Percentiles rank a stretch among this genome's conserved stretches.
Conservation (phyloP, 1,284 basidiomycete species). For the Ceratobasidium sp. region DNA sequence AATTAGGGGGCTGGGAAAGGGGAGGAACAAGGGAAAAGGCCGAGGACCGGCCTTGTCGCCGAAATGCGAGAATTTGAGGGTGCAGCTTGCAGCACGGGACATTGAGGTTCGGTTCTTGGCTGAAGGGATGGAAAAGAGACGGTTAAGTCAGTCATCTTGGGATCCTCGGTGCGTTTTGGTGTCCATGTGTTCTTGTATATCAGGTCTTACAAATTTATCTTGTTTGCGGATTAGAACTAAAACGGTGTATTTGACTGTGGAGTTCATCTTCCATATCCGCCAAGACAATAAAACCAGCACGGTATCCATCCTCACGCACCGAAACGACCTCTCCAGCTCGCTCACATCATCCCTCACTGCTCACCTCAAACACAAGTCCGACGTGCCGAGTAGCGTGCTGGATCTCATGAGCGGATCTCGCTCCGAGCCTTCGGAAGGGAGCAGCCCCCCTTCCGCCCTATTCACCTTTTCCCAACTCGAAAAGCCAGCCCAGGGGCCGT, state of each 20-base stretch:
- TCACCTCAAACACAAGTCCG: conserved; percentile 33
- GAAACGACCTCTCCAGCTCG: conserved; percentile 59
- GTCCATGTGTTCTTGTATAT: conserved; percentile 14
- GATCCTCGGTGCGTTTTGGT: conserved; percentile 69
- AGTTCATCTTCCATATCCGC: conserved; percentile 67
- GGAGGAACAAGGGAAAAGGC: conserved; percentile 43
- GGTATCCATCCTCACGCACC: conserved; percentile 65
- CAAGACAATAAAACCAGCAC: conserved; percentile 51
- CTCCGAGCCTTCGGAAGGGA: conserved; percentile 41
- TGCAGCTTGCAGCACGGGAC: conserved; percentile 67
- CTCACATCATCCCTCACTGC: conserved; percentile 48
- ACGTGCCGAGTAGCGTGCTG: conserved; percentile 44
- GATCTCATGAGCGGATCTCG: conserved; percentile 51
- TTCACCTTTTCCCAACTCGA: conserved; percentile 40
- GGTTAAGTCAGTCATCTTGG: conserved; percentile 79
- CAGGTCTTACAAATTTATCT: conserved; percentile 36
- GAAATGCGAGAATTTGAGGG: conserved; percentile 62
- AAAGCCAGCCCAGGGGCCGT: conserved; percentile 26
- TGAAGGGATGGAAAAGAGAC: conserved; percentile 80
- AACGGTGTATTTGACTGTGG: conserved; percentile 72
- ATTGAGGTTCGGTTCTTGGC: conserved; percentile 80
- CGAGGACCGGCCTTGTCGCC: conserved; percentile 40
- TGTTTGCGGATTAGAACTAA: conserved; percentile 58
- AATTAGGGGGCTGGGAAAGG: conserved; percentile 55
- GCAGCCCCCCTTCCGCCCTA: conserved; percentile 12